Conservation (phyloP, 2,329 filamentous ascomycete genomes). For the Xylariaceae sp. region DNA sequence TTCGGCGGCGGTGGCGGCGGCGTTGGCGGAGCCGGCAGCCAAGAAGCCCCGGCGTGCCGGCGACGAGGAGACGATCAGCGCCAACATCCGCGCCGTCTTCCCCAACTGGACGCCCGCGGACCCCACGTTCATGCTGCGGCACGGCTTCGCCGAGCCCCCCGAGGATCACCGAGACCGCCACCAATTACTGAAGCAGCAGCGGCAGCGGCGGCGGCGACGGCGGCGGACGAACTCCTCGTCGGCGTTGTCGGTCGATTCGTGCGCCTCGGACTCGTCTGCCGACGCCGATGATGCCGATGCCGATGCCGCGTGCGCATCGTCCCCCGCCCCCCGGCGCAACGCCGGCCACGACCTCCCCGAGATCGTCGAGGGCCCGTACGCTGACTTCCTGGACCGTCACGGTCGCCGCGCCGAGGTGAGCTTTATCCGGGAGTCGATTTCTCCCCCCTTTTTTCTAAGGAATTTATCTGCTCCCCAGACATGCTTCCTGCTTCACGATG, state of each 20-base stretch:
- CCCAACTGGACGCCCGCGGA: constrained; percentile 6
- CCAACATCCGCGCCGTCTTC: constrained; percentile 3
- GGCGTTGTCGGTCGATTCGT: too few species aligned
- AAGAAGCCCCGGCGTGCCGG: constrained; percentile 2
- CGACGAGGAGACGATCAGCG: constrained; percentile 2
- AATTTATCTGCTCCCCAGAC: too few species aligned
- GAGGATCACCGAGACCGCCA: neutral
- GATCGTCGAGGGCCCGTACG: constrained; percentile 6
- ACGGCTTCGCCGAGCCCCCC: constrained; percentile 4
- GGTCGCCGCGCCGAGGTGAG: constrained; percentile 4
- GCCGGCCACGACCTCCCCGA: constrained; percentile 5
- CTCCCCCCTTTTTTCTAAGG: too few species aligned
- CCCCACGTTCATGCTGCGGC: constrained; percentile 2
- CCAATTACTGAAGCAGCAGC: too few species aligned
- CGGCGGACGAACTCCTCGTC: neutral
- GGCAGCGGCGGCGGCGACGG: neutral
- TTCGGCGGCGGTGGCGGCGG: too few species aligned
- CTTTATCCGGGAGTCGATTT: too few species aligned
- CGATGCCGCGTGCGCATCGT: neutral
- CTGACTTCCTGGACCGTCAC: constrained; percentile 6
- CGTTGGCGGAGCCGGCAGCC: neutral
- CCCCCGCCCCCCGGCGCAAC: constrained; percentile 1
- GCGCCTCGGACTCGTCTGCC: too few species aligned
- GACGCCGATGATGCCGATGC: too few species aligned
- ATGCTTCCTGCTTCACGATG: too few species aligned